A percentile compares a stretch with the other conserved stretches of the same genome.
These are phyloP conservation scores for Drosera spatulata DNA, from an alignment of 179 eudicot genomes.

Conservation along the genomic window DNA sequence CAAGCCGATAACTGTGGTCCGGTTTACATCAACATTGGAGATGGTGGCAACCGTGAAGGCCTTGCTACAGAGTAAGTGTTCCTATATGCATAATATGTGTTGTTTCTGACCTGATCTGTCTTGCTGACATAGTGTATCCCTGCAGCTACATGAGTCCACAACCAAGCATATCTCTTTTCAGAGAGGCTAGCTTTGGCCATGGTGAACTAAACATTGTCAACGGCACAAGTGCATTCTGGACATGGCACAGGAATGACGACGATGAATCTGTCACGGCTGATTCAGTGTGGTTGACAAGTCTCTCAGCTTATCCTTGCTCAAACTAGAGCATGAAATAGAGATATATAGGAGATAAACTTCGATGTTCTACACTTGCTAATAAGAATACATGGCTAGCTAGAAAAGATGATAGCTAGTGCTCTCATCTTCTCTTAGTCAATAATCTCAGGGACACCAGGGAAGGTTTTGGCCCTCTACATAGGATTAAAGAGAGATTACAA, in stretches of 20 bases:
- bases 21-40: conserved; percentile 1
- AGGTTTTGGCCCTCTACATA: too few relatives aligned
- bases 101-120: background rate
- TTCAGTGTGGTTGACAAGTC: conserved; percentile 38
- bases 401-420: too few relatives aligned
- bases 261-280: conserved; percentile 38
- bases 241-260: conserved; percentile 64
- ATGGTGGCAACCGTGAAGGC: conserved; percentile 2
- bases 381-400: too few relatives aligned
- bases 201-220: conserved; percentile 46
- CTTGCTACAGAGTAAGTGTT: background rate
- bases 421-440: too few relatives aligned
- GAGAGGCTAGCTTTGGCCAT: conserved; percentile 73
- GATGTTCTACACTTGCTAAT: too few relatives aligned
- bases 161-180: conserved; percentile 12
- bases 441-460: too few relatives aligned
- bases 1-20: conserved; percentile 2
- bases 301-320: conserved; percentile 15
- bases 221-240: conserved; percentile 58
- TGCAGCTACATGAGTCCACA: conserved; percentile 35
- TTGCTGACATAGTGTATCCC: too few relatives aligned
- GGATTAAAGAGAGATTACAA: too few relatives aligned
- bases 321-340: too few relatives aligned
- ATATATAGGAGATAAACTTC: too few relatives aligned
- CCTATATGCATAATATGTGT: too few relatives aligned